Base-by-base conservation (phyloP, 2,329 filamentous ascomycete genomes). In the Clarireedia monteithiana region DNA sequence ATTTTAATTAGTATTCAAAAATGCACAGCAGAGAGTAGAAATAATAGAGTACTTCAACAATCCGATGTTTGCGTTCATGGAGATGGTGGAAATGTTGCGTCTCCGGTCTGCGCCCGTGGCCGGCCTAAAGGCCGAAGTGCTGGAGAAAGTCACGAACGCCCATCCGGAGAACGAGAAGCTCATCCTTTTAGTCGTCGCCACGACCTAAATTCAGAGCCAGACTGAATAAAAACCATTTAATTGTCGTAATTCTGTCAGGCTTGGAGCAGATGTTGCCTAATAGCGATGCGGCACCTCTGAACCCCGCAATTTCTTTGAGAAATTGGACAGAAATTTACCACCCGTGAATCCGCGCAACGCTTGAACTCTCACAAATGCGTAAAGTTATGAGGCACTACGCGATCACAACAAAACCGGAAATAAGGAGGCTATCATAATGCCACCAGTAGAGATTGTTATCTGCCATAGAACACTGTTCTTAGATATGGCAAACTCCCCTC, bases 331-430 rank as follows among this genome's bases (percentile, higher is more conserved):
- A 20, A 38, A 48, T 42, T 50, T 50, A 55, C 20, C 47, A 50
- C 34, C 50, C 23, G 23, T 15, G n/a, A 38, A 36, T 44, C 38
- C 38, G 36, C 42, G 47, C 39, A 45, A 20, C n/a, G 12, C 47
- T 38, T n/a, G 23, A 49, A 15, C 45, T 7, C 39, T 38, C 47
- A 27, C 30, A 55, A 55, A 36, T 27, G 38, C 27, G 46, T 27
- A 23, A 44, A 50, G 47, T 55, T 12, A 44, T 50, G 53, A 50
- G 36, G 47, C 42, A 55, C 53, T 55, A 55, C 53, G 34, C 46
- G 45, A 50, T 55, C 53, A 50, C 53, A 36, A 55, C 53, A 20
- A 55, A 45, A 50, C 15, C 20, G 53, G 53, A 42, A 45, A 50
- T 45, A 23, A 45, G 26, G 47, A 55, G 44, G 47, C 38, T 36